These are phyloP conservation scores for Rhodamnia rubescens DNA, from an alignment of 345 rosid genomes.

Conservation along the genomic window DNA sequence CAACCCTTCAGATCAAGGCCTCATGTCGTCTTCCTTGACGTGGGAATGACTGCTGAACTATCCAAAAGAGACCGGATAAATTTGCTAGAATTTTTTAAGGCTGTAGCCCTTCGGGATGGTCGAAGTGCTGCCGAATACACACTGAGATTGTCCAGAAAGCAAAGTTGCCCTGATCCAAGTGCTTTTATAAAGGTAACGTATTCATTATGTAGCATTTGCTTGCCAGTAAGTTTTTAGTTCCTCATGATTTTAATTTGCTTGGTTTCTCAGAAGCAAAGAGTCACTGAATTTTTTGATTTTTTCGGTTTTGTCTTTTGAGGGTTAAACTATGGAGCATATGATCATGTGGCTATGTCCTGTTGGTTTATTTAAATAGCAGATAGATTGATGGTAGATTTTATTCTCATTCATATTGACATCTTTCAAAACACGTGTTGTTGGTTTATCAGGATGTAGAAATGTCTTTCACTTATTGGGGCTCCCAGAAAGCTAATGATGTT, in stretches of 20 bases:
- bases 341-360: not conserved
- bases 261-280: not conserved
- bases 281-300: not conserved
- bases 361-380: not conserved
- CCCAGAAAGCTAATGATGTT: conserved; percentile 2
- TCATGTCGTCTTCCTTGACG: conserved; percentile 90
- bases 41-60: conserved; percentile 99
- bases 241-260: not conserved
- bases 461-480: conserved; percentile 8
- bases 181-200: conserved; percentile 60
- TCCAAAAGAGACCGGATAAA: conserved; percentile 65
- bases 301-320: not conserved
- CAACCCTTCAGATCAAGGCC: conserved; percentile 74
- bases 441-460: conserved; percentile 13
- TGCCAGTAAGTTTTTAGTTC: not conserved
- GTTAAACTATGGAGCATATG: not conserved
- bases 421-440: not conserved
- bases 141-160: conserved; percentile 67
- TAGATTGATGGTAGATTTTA: not conserved
- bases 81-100: conserved; percentile 81
- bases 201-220: not conserved
- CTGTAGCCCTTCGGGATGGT: conserved; percentile 90
- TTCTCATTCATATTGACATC: not conserved
- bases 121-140: conserved; percentile 79
- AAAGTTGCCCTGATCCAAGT: conserved; percentile 85